phyloP scores from a whole-genome alignment of 768 basidiomycete genomes.

The Agrocybe praecox region DNA sequence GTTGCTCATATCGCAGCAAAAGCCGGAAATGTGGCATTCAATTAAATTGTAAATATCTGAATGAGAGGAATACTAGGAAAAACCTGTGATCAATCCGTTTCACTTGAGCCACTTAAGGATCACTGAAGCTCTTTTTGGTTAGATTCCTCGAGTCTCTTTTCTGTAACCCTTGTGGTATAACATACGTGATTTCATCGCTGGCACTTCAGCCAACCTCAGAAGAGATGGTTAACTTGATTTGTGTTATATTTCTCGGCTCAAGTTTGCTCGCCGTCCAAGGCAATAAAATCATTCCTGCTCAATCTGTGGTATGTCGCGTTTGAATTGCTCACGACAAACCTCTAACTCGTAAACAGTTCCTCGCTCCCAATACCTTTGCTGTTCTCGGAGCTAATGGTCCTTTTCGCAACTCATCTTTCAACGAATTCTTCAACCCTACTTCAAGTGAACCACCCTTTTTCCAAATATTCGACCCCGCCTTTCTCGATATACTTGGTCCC shows the following conservation, averaged over 20 bases:
- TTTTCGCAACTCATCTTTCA: slow-evolving; percentile 39
- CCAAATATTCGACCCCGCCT: slow-evolving; percentile 48
- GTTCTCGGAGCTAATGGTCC: slow-evolving; percentile 48
- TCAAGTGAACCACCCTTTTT: slow-evolving; percentile 49
- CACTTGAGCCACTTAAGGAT: too few relatives aligned
- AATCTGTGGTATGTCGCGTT: neutral
- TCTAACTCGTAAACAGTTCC: neutral
- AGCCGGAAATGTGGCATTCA: slow-evolving; percentile 15
- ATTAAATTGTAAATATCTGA: neutral
- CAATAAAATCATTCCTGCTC: neutral
- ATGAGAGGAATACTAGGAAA: too few relatives aligned
- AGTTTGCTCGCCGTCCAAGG: neutral
- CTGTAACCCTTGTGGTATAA: too few relatives aligned
- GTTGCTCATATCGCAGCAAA: slow-evolving; percentile 48
- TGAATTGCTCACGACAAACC: neutral
- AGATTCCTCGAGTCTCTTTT: too few relatives aligned
- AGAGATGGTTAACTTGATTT: neutral
- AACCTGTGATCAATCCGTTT: too few relatives aligned
- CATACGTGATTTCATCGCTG: too few relatives aligned
- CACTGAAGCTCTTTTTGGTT: too few relatives aligned
- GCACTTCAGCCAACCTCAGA: too few relatives aligned
- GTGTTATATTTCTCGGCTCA: neutral
- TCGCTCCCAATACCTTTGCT: slow-evolving; percentile 30
- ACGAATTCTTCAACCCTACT: slow-evolving; percentile 44
- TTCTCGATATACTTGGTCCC: slow-evolving; percentile 59